These are phyloP conservation scores for Neonothopanus nambi DNA, from an alignment of 1,284 basidiomycete genomes.

Conservation along the genomic window DNA sequence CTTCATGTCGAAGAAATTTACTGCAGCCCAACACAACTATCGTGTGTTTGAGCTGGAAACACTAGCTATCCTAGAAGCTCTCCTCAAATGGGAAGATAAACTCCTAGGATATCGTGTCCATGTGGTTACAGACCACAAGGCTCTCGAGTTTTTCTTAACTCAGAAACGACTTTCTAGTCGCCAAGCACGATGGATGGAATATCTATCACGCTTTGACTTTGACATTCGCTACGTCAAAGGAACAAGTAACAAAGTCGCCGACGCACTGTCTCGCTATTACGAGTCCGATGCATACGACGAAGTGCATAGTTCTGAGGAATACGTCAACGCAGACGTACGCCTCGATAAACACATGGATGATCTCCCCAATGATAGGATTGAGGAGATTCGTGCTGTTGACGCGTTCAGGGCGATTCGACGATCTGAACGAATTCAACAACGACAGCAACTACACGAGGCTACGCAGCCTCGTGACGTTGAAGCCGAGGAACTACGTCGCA, in stretches of 20 bases:
- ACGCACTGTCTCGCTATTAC: constrained; percentile 31
- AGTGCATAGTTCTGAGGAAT: background rate
- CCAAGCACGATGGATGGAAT: constrained; percentile 29
- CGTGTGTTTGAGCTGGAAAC: constrained; percentile 28
- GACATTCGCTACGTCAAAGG: constrained; percentile 30
- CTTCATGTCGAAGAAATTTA: constrained; percentile 31
- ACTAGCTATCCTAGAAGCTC: constrained; percentile 29
- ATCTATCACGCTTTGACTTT: constrained; percentile 27
- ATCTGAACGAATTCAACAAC: background rate
- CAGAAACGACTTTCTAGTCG: constrained; percentile 19
- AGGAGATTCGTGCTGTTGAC: constrained; percentile 13
- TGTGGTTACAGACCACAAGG: constrained; percentile 31
- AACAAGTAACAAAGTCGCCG: constrained; percentile 28
- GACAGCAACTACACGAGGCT: background rate
- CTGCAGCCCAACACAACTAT: constrained; percentile 25
- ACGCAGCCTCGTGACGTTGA: background rate
- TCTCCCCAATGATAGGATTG: constrained; percentile 13
- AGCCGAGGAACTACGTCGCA: constrained; percentile 14
- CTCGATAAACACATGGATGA: constrained; percentile 27
- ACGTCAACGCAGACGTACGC: constrained; percentile 20
- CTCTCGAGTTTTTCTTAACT: constrained; percentile 27
- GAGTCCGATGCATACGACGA: constrained; percentile 20
- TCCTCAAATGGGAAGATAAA: constrained; percentile 32
- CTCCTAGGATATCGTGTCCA: constrained; percentile 23
- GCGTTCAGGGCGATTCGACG: background rate